These are phyloP conservation scores for Aspergillus nidulans DNA, from an alignment of 495 filamentous ascomycete genomes.

Conservation along the genomic window DNA sequence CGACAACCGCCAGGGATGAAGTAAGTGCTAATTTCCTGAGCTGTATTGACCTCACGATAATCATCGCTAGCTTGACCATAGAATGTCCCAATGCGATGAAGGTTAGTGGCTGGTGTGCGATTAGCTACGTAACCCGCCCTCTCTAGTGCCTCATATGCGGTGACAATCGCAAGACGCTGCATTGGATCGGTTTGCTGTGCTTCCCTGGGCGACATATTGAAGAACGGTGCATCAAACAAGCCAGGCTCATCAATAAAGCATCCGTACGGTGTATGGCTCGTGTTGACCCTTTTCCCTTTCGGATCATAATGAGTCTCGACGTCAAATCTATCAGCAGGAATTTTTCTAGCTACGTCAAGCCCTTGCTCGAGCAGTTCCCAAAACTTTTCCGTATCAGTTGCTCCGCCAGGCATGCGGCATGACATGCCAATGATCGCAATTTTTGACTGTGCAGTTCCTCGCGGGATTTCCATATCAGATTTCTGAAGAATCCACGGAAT, in stretches of 20 bases:
- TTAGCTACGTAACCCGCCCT: constrained; percentile 13
- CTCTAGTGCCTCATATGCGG: constrained; percentile 3
- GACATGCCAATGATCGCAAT: constrained; percentile 43
- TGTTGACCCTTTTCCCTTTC: constrained; percentile 32
- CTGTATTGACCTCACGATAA: constrained; percentile 69
- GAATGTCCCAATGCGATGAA: constrained; percentile 67
- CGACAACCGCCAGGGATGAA: constrained; percentile 70
- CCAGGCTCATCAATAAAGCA: constrained; percentile 35
- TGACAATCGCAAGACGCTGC: constrained; percentile 5
- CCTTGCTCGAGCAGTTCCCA: constrained; percentile 37
- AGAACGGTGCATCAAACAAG: constrained; percentile 30
- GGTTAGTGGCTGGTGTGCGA: constrained; percentile 13
- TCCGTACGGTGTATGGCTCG: constrained; percentile 29
- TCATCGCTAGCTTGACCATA: constrained; percentile 78
- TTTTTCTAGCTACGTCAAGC: constrained; percentile 29
- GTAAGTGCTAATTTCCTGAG: constrained; percentile 72
- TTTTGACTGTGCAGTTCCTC: constrained; percentile 19
- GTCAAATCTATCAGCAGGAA: constrained; percentile 41
- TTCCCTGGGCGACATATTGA: constrained; percentile 35
- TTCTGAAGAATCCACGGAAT: constrained; percentile 1
- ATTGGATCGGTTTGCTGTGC: constrained; percentile 12
- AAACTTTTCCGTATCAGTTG: constrained; percentile 25
- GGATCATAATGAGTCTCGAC: constrained; percentile 34
- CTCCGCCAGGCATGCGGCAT: constrained; percentile 33
- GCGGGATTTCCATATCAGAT: background rate